Conservation (phyloP, 208 protist genomes). For the Porcisia hertigi region DNA sequence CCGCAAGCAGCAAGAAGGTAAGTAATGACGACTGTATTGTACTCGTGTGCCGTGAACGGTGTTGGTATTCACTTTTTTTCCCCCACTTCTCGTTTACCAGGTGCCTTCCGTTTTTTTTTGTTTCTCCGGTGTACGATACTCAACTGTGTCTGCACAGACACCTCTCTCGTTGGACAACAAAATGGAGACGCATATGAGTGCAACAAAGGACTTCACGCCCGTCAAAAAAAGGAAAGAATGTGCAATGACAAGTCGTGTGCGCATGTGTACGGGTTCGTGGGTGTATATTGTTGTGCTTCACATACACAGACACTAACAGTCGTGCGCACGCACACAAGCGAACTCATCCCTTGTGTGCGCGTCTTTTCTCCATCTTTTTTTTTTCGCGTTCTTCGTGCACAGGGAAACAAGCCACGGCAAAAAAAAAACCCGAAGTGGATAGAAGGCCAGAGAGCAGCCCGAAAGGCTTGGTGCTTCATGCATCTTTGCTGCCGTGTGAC, state of each 20-base stretch:
- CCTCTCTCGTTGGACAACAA: not conserved
- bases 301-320: not conserved
- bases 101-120: slow-evolving; percentile 5
- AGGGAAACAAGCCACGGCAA: not conserved
- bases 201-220: slow-evolving; percentile 3
- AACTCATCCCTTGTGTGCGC: slow-evolving; percentile 1
- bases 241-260: slow-evolving; percentile 1
- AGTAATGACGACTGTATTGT: not conserved
- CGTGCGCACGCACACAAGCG: not conserved
- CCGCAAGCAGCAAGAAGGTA: not conserved
- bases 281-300: not conserved
- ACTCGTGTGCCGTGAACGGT: not conserved
- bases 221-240: not conserved
- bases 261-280: slow-evolving; percentile 1
- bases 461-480: not conserved
- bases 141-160: not conserved
- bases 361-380: slow-evolving; percentile 11
- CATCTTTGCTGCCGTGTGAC: not conserved
- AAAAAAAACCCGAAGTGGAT: not conserved
- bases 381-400: not conserved
- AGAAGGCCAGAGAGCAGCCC: not conserved
- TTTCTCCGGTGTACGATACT: not conserved
- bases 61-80: slow-evolving; percentile 1
- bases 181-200: not conserved
- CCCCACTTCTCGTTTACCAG: slow-evolving; percentile 6